phyloP scores from a whole-genome alignment of 2,329 filamentous ascomycete genomes.

The Fusarium liriodendri region DNA sequence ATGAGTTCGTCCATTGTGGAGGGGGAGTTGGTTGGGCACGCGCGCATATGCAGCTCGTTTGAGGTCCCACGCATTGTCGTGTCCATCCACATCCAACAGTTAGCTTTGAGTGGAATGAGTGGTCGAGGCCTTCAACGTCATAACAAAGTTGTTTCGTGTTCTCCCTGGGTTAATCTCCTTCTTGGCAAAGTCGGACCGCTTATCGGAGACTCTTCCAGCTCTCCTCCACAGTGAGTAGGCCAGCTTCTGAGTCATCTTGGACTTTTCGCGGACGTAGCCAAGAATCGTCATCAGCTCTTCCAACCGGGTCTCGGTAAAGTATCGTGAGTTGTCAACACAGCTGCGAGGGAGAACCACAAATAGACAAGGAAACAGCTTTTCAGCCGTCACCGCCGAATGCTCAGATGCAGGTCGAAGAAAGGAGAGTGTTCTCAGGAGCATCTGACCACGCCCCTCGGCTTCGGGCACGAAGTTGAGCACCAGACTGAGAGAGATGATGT shows the following conservation, averaged over 20 bases:
- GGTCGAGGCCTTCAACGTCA: conserved; percentile 67
- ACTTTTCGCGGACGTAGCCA: conserved; percentile 74
- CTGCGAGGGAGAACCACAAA: conserved; percentile 92
- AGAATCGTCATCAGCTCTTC: conserved; percentile 79
- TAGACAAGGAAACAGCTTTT: conserved; percentile 70
- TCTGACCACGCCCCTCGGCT: conserved; percentile 78
- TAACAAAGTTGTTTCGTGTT: conserved; percentile 89
- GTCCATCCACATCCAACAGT: conserved; percentile 15
- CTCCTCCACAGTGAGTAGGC: conserved; percentile 89
- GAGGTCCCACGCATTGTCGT: conserved; percentile 27
- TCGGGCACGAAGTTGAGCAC: conserved; percentile 96
- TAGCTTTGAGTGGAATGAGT: conserved; percentile 25
- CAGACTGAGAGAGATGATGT: conserved; percentile 90
- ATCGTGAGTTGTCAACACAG: conserved; percentile 90
- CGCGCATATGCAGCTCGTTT: conserved; percentile 40
- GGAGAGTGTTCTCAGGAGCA: conserved; percentile 80
- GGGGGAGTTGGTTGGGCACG: conserved; percentile 37
- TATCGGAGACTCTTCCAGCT: conserved; percentile 31
- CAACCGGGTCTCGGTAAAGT: conserved; percentile 79
- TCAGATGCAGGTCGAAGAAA: conserved; percentile 67
- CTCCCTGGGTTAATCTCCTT: conserved; percentile 80
- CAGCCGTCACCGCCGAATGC: conserved; percentile 29
- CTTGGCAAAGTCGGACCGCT: conserved; percentile 61
- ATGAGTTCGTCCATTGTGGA: conserved; percentile 16
- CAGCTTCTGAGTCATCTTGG: conserved; percentile 84